phyloP scores from a whole-genome alignment of 2,329 filamentous ascomycete species.

The Biscogniauxia sp. region DNA sequence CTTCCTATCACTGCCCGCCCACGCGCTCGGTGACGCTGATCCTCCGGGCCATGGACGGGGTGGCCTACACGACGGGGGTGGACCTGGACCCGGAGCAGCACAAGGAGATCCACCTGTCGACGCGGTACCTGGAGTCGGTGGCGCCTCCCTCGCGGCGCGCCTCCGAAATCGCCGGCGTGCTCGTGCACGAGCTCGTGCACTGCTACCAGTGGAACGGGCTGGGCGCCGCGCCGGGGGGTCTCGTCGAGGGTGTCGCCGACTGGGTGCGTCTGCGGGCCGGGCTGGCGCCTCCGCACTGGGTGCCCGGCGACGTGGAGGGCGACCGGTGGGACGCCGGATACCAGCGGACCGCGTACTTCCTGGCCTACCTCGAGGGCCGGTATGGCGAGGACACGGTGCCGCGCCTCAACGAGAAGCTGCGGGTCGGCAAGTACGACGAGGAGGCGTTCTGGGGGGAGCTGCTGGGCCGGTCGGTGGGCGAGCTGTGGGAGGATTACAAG shows the following conservation, averaged over 20 bases:
- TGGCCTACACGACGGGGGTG: slow-evolving; percentile 82
- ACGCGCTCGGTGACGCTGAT: slow-evolving; percentile 85
- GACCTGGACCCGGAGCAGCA: slow-evolving; percentile 74
- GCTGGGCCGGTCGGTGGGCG: slow-evolving; percentile 62
- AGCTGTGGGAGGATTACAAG: slow-evolving; percentile 74
- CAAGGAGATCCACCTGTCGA: slow-evolving; percentile 89
- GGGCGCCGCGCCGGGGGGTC: slow-evolving; percentile 64
- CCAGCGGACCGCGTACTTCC: slow-evolving; percentile 86
- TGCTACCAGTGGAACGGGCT: slow-evolving; percentile 80
- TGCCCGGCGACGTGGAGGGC: slow-evolving; percentile 39
- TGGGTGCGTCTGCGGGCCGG: slow-evolving; percentile 79
- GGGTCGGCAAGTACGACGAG: slow-evolving; percentile 62
- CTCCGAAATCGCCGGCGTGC: slow-evolving; percentile 74
- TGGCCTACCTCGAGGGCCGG: slow-evolving; percentile 76
- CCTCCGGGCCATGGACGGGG: slow-evolving; percentile 74
- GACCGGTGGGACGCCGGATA: slow-evolving; percentile 83
- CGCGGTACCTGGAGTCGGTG: slow-evolving; percentile 65
- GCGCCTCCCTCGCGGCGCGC: slow-evolving; percentile 39
- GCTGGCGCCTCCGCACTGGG: slow-evolving; percentile 83
- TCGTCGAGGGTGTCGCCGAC: slow-evolving; percentile 91
- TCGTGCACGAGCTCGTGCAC: slow-evolving; percentile 92
- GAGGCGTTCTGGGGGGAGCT: slow-evolving; percentile 65
- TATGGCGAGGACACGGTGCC: slow-evolving; percentile 60
- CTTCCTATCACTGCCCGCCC: slow-evolving; percentile 42
- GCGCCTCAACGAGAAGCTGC: slow-evolving; percentile 66